Conservation (phyloP, 1,284 basidiomycete genomes). For the Phlebopus sp. region DNA sequence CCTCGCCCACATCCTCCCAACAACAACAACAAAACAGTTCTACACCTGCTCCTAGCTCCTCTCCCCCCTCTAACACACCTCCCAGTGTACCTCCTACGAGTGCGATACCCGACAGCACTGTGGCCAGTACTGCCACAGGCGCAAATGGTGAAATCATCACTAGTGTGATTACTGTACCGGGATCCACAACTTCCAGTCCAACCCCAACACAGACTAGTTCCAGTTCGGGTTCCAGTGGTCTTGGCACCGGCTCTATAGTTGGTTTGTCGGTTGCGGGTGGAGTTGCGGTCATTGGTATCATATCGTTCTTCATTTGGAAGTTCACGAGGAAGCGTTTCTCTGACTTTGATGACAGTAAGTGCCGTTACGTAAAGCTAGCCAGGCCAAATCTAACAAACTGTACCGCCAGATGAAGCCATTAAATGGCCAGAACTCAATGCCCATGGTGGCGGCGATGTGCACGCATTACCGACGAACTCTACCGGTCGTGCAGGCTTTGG, state of each 20-base stretch:
- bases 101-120: slow-evolving; percentile 3
- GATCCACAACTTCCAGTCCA: slow-evolving; percentile 9
- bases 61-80: neutral
- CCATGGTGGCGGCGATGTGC: slow-evolving; percentile 52
- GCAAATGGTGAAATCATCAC: slow-evolving; percentile 25
- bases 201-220: slow-evolving; percentile 16
- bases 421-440: slow-evolving; percentile 83
- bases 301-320: slow-evolving; percentile 79
- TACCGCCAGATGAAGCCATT: slow-evolving; percentile 67
- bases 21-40: neutral
- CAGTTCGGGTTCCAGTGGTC: slow-evolving; percentile 17
- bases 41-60: slow-evolving; percentile 2
- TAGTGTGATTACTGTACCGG: slow-evolving; percentile 9
- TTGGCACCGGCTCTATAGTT: slow-evolving; percentile 68
- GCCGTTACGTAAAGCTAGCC: slow-evolving; percentile 15
- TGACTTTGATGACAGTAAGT: slow-evolving; percentile 76
- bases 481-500: slow-evolving; percentile 65
- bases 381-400: slow-evolving; percentile 7
- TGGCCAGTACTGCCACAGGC: slow-evolving; percentile 25
- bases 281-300: slow-evolving; percentile 62
- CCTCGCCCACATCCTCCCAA: slow-evolving; percentile 4
- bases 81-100: slow-evolving; percentile 1
- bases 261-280: slow-evolving; percentile 78
- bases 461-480: slow-evolving; percentile 60
- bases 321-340: slow-evolving; percentile 71